Conservation (phyloP, 805 yeast genomes). For the Komagataella pseudopastoris region DNA sequence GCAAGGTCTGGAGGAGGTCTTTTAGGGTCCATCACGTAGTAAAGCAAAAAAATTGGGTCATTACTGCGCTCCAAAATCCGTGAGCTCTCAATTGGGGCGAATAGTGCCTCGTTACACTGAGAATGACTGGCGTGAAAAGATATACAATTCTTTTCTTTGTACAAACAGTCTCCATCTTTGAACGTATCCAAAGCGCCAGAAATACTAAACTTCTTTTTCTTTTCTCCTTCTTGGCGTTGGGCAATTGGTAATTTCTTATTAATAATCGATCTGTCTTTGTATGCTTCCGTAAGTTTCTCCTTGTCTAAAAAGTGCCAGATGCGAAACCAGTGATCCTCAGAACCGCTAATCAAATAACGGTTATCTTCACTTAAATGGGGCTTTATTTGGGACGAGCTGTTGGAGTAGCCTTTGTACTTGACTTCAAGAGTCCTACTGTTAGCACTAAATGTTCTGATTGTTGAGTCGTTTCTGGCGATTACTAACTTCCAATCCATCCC, state of each 20-base stretch:
- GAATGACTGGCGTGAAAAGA: slow-evolving; percentile 69
- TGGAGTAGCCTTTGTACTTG: slow-evolving; percentile 61
- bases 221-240: background rate
- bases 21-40: slow-evolving; percentile 6
- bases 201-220: background rate
- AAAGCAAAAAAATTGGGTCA: slow-evolving; percentile 65
- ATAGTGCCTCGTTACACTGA: slow-evolving; percentile 58
- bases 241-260: slow-evolving; percentile 8
- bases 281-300: slow-evolving; percentile 3
- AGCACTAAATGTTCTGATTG: slow-evolving; percentile 52
- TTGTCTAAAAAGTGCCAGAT: slow-evolving; percentile 47
- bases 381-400: slow-evolving; percentile 55
- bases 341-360: slow-evolving; percentile 54
- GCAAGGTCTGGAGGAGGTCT: slow-evolving; percentile 8
- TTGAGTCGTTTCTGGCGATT: slow-evolving; percentile 74
- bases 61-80: slow-evolving; percentile 57
- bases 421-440: slow-evolving; percentile 41
- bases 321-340: slow-evolving; percentile 82
- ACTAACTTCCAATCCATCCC: slow-evolving; percentile 18
- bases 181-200: slow-evolving; percentile 7
- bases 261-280: slow-evolving; percentile 3
- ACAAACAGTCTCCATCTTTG: slow-evolving; percentile 18
- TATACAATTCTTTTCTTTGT: slow-evolving; percentile 48
- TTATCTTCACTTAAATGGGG: slow-evolving; percentile 52
- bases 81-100: slow-evolving; percentile 64